Evolutionary conservation across 495 filamentous ascomycete genomes (phyloP).

Genomic region (Hypoxylon cercidicola): DNA sequence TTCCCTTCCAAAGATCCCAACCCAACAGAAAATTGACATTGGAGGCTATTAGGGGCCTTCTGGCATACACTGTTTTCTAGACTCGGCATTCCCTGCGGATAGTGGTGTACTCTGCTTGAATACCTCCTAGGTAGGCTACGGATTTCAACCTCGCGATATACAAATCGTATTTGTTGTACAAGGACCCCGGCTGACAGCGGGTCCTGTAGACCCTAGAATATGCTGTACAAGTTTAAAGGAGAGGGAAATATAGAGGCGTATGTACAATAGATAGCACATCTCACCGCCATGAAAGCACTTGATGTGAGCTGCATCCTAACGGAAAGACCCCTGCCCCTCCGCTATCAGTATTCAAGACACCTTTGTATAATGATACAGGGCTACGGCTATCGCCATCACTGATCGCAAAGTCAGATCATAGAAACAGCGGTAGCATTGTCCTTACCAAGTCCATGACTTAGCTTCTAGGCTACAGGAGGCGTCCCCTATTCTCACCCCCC

Average conservation of each 20-base stretch:
- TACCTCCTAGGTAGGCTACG: not conserved
- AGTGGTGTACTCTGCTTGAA: no score
- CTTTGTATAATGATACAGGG: constrained; percentile 19
- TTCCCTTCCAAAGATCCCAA: constrained; percentile 3
- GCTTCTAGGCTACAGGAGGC: constrained; percentile 20
- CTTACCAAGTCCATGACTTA: constrained; percentile 27
- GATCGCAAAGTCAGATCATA: constrained; percentile 27
- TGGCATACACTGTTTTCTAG: not conserved
- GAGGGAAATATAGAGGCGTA: not conserved
- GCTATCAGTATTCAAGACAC: constrained; percentile 30
- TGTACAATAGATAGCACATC: constrained; percentile 10
- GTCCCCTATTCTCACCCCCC: constrained; percentile 32
- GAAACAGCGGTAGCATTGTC: constrained; percentile 19
- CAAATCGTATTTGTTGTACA: constrained; percentile 1
- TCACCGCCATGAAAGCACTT: constrained; percentile 33
- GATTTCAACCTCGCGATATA: not conserved
- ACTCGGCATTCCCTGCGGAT: no score
- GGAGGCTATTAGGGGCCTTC: not conserved
- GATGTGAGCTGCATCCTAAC: constrained; percentile 28
- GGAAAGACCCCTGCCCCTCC: constrained; percentile 26
- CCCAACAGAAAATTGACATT: not conserved
- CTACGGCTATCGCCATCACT: constrained; percentile 8
- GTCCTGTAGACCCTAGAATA: not conserved
- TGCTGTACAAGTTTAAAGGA: not conserved
- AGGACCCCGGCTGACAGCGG: constrained; percentile 7